Base-by-base conservation (phyloP, 352 stramenopile species). In the Phytopythium delawarense region DNA sequence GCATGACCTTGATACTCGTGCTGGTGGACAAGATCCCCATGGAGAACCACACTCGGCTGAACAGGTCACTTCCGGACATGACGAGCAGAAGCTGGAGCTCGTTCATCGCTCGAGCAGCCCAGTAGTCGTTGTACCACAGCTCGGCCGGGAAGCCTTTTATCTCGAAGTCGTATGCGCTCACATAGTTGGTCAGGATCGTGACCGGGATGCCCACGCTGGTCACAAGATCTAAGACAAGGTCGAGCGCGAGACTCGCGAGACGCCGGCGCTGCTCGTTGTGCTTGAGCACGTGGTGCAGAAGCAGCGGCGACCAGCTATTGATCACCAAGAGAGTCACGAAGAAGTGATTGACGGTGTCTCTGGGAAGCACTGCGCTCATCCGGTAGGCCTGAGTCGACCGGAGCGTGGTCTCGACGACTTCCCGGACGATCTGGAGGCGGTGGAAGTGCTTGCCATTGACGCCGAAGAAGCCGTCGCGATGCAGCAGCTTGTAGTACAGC, bases 101-200 rank as follows among this genome's bases (percentile, higher is more conserved):
- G 25, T 74, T 71, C 25, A 54, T 25, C 48, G 48, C 48, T 16
- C 48, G 57, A 12, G 63, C 66, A 2, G 65, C 50, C 66, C 70
- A 77, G n/a, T 72, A 57, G 25, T 76, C 69, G 39, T 76, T 12
- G 49, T 73, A 68, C 69, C 69, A 76, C 1, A 65, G 21, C 4
- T 20, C 18, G 6, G 55, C 13, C 16, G 56, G 13, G 56, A 76
- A 76, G 16, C 66, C 66, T 21, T 30, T n/a, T 0, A 69, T 23
- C 6, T 55, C 4, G 12, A n/a, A 1, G 16, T 66, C 44, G 42
- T 73, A 73, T 5, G 60, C 50, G 12, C 21, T n/a, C 0, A 68
- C 21, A 25, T 73, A 76, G 20, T 37, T 59, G 9, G 52, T 2
- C 23, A 70, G 13, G 2, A 73, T 35, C n/a, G 62, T 21, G 1